phyloP scores from a whole-genome alignment of 805 yeast species.

The Monosporozyma aerobia region DNA sequence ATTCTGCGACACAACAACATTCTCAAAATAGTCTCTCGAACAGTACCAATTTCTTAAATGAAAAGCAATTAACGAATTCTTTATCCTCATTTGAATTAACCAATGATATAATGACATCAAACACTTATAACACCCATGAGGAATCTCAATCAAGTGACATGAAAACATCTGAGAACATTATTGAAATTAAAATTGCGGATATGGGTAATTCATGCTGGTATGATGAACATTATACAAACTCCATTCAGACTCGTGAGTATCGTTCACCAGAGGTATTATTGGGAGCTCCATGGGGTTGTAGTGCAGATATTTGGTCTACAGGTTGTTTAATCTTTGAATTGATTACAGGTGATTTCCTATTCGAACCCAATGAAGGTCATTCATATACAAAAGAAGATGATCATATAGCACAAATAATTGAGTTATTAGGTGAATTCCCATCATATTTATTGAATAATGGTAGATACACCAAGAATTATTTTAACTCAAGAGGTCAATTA shows the following conservation, averaged over 20 bases:
- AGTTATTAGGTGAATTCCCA: slow-evolving; percentile 65
- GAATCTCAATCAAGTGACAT: not conserved
- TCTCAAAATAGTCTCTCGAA: not conserved
- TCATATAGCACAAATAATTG: slow-evolving; percentile 91
- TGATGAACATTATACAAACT: slow-evolving; percentile 73
- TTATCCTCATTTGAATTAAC: slow-evolving; percentile 33
- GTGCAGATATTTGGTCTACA: slow-evolving; percentile 92
- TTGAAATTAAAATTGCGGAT: slow-evolving; percentile 84
- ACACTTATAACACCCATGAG: not conserved
- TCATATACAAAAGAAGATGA: slow-evolving; percentile 86
- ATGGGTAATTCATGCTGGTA: slow-evolving; percentile 86
- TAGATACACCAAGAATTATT: slow-evolving; percentile 50
- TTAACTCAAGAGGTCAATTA: slow-evolving; percentile 60
- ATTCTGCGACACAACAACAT: not conserved
- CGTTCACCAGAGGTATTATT: slow-evolving; percentile 81
- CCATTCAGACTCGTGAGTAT: slow-evolving; percentile 87
- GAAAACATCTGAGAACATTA: slow-evolving; percentile 36
- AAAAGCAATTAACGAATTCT: slow-evolving; percentile 26
- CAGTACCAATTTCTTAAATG: slow-evolving; percentile 2
- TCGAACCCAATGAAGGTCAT: slow-evolving; percentile 74
- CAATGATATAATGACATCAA: slow-evolving; percentile 1
- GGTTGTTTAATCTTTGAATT: slow-evolving; percentile 88
- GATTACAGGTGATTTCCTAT: slow-evolving; percentile 86
- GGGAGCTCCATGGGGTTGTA: slow-evolving; percentile 88
- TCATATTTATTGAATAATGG: slow-evolving; percentile 48